Conservation (phyloP, 1,139 yeast species). For the Yamadazyma atmosphaerica region DNA sequence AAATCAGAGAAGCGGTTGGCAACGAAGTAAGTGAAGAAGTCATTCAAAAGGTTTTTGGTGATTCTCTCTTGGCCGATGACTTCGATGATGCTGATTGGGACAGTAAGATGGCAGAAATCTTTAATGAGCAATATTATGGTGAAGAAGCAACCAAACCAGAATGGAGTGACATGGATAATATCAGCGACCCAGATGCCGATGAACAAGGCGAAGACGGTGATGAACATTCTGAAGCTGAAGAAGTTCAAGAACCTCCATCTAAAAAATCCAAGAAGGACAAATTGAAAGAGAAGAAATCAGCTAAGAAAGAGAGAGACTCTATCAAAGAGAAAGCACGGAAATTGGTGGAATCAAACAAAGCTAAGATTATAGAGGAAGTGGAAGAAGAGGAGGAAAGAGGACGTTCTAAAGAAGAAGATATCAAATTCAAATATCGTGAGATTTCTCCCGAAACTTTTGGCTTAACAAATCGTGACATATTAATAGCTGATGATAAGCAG, state of each 20-base stretch:
- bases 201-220: constrained; percentile 44
- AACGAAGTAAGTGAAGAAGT: constrained; percentile 65
- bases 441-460: constrained; percentile 96
- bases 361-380: constrained; percentile 56
- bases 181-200: constrained; percentile 14
- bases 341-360: constrained; percentile 53
- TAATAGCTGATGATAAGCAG: constrained; percentile 85
- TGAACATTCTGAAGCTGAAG: constrained; percentile 19
- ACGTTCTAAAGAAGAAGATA: constrained; percentile 40
- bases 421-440: constrained; percentile 81
- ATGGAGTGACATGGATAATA: constrained; percentile 36
- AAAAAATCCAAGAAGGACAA: constrained; percentile 51
- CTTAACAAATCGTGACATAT: constrained; percentile 78
- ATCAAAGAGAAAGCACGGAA: constrained; percentile 69
- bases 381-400: constrained; percentile 69
- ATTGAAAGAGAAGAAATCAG: constrained; percentile 54
- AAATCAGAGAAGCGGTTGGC: constrained; percentile 83
- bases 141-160: constrained; percentile 49
- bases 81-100: constrained; percentile 96
- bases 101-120: constrained; percentile 76
- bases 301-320: constrained; percentile 62
- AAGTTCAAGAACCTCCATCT: constrained; percentile 27
- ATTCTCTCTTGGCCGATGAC: constrained; percentile 77
- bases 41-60: constrained; percentile 67
- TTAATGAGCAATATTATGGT: constrained; percentile 76